phyloP scores from a whole-genome alignment of 352 stramenopile species.

The Vaucheria bursata region DNA sequence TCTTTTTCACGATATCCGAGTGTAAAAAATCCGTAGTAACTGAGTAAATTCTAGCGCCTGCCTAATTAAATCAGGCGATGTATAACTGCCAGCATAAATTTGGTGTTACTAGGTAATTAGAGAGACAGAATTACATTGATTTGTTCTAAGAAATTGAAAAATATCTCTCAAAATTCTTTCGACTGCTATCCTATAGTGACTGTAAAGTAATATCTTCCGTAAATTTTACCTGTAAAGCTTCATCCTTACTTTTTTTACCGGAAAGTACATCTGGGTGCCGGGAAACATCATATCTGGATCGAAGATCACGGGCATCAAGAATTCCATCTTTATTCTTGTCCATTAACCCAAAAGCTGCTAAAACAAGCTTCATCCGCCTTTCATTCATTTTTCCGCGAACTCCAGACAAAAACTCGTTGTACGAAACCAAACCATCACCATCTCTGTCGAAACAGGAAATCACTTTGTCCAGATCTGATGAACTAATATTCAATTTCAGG shows the following conservation, averaged over 20 bases:
- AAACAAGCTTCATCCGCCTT: conserved; percentile 49
- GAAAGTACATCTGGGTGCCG: conserved; percentile 52
- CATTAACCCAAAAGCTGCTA: conserved; percentile 51
- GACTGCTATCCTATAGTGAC: too few relatives aligned
- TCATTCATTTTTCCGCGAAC: conserved; percentile 56
- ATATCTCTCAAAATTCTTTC: too few relatives aligned
- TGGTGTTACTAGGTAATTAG: too few relatives aligned
- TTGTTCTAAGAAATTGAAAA: too few relatives aligned
- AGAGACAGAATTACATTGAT: too few relatives aligned
- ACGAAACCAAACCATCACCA: conserved; percentile 64
- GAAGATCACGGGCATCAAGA: conserved; percentile 54
- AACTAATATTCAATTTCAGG: conserved; percentile 51
- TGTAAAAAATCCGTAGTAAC: too few relatives aligned
- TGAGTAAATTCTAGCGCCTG: too few relatives aligned
- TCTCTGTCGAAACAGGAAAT: conserved; percentile 75
- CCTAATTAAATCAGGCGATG: too few relatives aligned
- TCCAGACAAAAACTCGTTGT: conserved; percentile 68
- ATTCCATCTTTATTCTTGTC: conserved; percentile 50
- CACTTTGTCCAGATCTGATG: conserved; percentile 54
- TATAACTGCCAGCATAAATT: too few relatives aligned
- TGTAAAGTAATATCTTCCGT: too few relatives aligned
- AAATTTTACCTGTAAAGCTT: too few relatives aligned
- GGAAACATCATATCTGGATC: conserved; percentile 50
- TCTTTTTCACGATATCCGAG: too few relatives aligned
- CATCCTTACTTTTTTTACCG: conserved; percentile 56